Evolutionary conservation across 441 rosid species (phyloP), one percentile per base, ranked within the genome.

Genomic region (Euphorbia schlechtendalii): DNA sequence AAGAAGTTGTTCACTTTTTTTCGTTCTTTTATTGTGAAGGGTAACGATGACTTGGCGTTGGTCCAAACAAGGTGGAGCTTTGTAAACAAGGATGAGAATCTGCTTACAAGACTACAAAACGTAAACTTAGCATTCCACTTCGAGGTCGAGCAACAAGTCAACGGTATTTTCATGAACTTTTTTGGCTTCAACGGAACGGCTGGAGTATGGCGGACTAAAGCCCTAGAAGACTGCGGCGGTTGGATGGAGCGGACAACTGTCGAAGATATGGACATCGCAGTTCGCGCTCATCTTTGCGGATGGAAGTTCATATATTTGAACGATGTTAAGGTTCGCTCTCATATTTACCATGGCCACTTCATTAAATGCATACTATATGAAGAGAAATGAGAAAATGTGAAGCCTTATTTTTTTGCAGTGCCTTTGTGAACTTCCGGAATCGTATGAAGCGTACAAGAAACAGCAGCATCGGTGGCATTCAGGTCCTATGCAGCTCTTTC

Each of bases 381-480:
- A 30, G 15, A 46, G 40, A 24, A 41, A 34, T n/a, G n/a, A n/a
- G n/a, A n/a, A n/a, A n/a, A n/a, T n/a, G n/a, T n/a, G n/a, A n/a
- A n/a, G n/a, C n/a, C n/a, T n/a, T n/a, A n/a, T n/a, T n/a, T n/a
- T n/a, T n/a, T n/a, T n/a, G n/a, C n/a, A 92, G 98, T 89, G 96
- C 82, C 88, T 86, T 46, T 92, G 98, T 80, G 98, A 92, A 73
- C 96, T 92, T 82, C 98, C 98, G 13, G 98, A 92, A 77, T 92
- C 98, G 13, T 92, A 92, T 65, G 98, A 84, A 71, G 98, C 98
- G 61, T 91, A 91, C 82, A 89, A 89, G 56, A 92, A 92, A 77
- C 98, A 92, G 80, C 98, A 92, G 67, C 84, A 92, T 65, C 96
- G 96, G 24, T 92, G 98, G 98, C 98, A 92, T 81, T 92, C 98